A percentile compares a stretch with the other conserved stretches of the same genome.
Conservation (phyloP, 2,329 filamentous ascomycete genomes). For the Cladosporium halotolerans region DNA sequence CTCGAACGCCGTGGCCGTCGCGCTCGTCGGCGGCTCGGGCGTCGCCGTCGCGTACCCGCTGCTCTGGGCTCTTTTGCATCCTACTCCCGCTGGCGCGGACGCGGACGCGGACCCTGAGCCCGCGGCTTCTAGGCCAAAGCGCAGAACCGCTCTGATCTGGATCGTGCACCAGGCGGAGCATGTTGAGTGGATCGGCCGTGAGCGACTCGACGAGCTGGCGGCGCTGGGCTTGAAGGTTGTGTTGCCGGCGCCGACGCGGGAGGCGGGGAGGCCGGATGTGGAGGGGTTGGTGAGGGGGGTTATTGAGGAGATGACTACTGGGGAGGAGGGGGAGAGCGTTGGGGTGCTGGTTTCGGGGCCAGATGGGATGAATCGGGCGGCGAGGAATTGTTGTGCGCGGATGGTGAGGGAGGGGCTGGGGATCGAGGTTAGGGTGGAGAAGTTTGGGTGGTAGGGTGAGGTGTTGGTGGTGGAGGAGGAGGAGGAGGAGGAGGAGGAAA, state of each 20-base stretch:
- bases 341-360: conserved; percentile 57
- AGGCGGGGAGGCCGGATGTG: conserved; percentile 51
- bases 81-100: not conserved
- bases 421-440: conserved; percentile 55
- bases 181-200: conserved; percentile 47
- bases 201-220: conserved; percentile 45
- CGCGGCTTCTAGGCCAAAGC: conserved; percentile 13
- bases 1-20: conserved; percentile 43
- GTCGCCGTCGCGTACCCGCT: conserved; percentile 60
- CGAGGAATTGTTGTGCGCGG: conserved; percentile 52
- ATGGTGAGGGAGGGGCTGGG: conserved; percentile 44
- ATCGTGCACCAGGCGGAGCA: conserved; percentile 51
- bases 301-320: conserved; percentile 25
- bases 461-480: too few species aligned
- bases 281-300: conserved; percentile 36
- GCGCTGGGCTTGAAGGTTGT: conserved; percentile 47
- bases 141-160: conserved; percentile 47
- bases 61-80: conserved; percentile 40
- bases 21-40: conserved; percentile 59
- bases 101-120: conserved; percentile 9
- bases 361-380: conserved; percentile 53
- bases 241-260: conserved; percentile 49
- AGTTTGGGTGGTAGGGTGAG: conserved; percentile 56
- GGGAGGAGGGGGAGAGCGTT: conserved; percentile 18
- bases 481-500: too few species aligned